phyloP scores from a whole-genome alignment of 495 filamentous ascomycete species.

The Aspergillus carlsbadensis region DNA sequence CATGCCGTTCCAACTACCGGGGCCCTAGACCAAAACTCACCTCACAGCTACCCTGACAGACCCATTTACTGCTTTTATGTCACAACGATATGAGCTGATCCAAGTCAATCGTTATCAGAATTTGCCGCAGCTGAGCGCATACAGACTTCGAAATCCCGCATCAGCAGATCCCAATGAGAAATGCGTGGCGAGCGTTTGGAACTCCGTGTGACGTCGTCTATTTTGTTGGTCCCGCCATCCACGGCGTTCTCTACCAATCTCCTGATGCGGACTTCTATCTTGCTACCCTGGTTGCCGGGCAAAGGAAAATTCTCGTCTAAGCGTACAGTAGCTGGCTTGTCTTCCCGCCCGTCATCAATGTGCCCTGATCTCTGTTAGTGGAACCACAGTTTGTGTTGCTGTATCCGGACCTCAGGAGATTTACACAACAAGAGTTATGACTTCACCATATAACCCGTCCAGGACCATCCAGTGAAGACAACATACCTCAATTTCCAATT shows the following conservation, averaged over 20 bases:
- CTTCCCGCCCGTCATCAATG: background rate
- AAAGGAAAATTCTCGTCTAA: background rate
- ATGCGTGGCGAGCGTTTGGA: background rate
- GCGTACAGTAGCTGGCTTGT: background rate
- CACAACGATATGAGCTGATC: too few relatives aligned
- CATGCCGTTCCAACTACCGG: too few relatives aligned
- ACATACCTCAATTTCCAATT: background rate
- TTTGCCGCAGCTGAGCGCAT: too few relatives aligned
- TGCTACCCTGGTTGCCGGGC: background rate
- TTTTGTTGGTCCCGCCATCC: background rate
- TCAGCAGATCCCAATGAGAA: too few relatives aligned
- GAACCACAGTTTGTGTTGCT: background rate
- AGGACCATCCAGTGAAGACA: background rate
- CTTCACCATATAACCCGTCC: background rate
- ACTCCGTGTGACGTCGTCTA: slow-evolving; percentile 2
- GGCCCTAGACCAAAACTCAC: too few relatives aligned
- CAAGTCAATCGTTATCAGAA: too few relatives aligned
- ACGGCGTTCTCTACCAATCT: background rate
- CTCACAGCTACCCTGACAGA: too few relatives aligned
- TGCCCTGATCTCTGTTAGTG: background rate
- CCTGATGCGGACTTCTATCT: background rate
- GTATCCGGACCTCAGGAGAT: background rate
- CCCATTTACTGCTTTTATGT: too few relatives aligned
- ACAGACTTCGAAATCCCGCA: too few relatives aligned
- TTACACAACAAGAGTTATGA: background rate